These are phyloP conservation scores for Trichophyton verrucosum DNA, from an alignment of 2,329 filamentous ascomycete species.

Conservation along the genomic window DNA sequence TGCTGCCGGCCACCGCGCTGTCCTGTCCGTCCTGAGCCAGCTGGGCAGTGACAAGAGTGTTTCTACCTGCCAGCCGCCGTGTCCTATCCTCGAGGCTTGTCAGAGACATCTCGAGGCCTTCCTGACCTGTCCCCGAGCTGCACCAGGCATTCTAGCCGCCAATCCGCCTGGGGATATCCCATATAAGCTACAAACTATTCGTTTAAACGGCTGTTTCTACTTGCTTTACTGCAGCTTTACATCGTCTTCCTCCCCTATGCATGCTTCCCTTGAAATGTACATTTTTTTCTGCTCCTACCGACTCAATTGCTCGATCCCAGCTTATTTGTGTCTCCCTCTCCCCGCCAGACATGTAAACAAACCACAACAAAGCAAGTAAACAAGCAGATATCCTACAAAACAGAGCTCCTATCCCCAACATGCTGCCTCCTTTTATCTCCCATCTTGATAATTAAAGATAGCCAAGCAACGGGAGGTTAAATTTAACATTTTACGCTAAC, in stretches of 20 bases:
- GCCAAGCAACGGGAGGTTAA: conserved; percentile 4
- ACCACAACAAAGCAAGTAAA: background rate
- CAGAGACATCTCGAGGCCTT: background rate
- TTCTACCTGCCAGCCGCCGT: background rate
- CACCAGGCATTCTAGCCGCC: background rate
- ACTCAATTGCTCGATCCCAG: background rate
- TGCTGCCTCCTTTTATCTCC: background rate
- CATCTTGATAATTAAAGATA: background rate
- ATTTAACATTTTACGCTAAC: conserved; percentile 2
- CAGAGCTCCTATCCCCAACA: background rate
- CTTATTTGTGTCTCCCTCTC: background rate
- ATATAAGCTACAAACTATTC: background rate
- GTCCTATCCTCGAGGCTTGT: background rate
- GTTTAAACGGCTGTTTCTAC: background rate
- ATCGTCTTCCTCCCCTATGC: background rate
- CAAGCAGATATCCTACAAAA: background rate
- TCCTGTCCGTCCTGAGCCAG: background rate
- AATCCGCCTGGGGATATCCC: background rate
- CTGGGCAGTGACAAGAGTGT: background rate
- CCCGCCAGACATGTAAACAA: background rate
- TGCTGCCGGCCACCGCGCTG: background rate
- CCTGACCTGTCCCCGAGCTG: background rate
- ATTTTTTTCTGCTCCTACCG: background rate
- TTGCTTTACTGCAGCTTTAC: background rate
- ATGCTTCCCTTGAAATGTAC: background rate